Base-by-base conservation (phyloP, 2,329 filamentous ascomycete species). In the Nemania diffusa region DNA sequence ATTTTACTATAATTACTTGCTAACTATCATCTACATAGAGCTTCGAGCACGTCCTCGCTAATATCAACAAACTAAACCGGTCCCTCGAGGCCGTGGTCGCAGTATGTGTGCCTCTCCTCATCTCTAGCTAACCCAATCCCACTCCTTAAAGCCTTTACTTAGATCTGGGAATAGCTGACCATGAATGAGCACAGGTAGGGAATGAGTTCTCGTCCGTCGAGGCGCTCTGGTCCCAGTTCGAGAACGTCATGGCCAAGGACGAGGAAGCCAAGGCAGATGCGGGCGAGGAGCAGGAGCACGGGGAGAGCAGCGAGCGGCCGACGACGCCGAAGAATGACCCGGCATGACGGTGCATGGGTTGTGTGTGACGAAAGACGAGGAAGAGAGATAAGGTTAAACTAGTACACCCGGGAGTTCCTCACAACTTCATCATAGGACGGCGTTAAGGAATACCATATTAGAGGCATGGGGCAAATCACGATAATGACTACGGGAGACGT, bases 121-220 rank as follows among this genome's bases (percentile, higher is more conserved):
- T 11, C 20, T 20, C 32, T 32, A 53, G 9, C 22, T 59, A 29
- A 34, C 50, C 15, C 29, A 20, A n/a, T 11, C 26, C 24, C 40
- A 24, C 17, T n/a, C 13, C 8, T 17, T 17, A 15, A 9, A 15
- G 34, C 34, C 34, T 40, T 15, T 4, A 9, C 13, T 44, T 44
- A 9, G 15, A n/a, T 44, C 40, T 15, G 2, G 5, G 15, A 5
- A n/a, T n/a, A 44, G 17, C 40, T 44, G 17, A 44, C 40, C 4
- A n/a, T 13, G 15, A 5, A 2, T n/a, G n/a, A n/a, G 3, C 7
- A 55, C 9, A 93, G 90, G 90, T 99, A 59, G 96, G 96, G 42
- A 97, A 97, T 80, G 96, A 99, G 77, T 97, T 99, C 81, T 91
- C 92, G n/a, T 94, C 93, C 3, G 96, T 99, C 50, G 96, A 99